Evolutionary conservation across 2,329 filamentous ascomycete species (phyloP), one percentile per base, ranked within the genome.

Genomic region (Colletotrichum lentis): DNA sequence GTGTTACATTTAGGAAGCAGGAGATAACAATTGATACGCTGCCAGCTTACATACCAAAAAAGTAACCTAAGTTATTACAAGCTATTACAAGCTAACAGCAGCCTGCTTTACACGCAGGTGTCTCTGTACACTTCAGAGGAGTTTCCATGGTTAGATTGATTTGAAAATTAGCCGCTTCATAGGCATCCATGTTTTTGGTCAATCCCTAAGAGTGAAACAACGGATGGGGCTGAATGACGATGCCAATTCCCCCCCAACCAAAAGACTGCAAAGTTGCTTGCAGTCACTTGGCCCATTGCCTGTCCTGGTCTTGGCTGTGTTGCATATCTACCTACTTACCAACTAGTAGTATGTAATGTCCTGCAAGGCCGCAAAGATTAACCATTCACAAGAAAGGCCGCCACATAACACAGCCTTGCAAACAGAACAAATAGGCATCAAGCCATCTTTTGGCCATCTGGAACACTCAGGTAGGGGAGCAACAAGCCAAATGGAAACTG

Each of bases 191-290:
- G 20, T 37, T 20, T 22, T 67, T 46, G 64, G 39, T 54, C 54
- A 64, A 64, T 47, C 53, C 58, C 31, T 41, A 31, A 47, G 54
- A 58, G 47, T 43, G n/a, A 60, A 54, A 55, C n/a, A n/a, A n/a
- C n/a, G n/a, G 46, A 53, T 56, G 61, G 65, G 54, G 37, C 22
- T 14, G 20, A 22, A 65, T 55, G 55, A 60, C 61, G 60, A 39
- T 62, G 58, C 8, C 22, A 39, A 20, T 39, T 10, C 31, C 39
- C 39, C 39, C 24, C 24, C 16, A 20, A 24, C 4, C 16, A 57
- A 35, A 35, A 35, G 12, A 27, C 18, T 14, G 16, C n/a, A 59
- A 20, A 37, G 35, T 50, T 18, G 24, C 44, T 50, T 18, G 24
- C 44, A n/a, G n/a, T 27, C 31, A 59, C 44, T 50, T 59, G 44